Base-by-base conservation (phyloP, 1,284 basidiomycete species). In the Puccinia polysora region DNA sequence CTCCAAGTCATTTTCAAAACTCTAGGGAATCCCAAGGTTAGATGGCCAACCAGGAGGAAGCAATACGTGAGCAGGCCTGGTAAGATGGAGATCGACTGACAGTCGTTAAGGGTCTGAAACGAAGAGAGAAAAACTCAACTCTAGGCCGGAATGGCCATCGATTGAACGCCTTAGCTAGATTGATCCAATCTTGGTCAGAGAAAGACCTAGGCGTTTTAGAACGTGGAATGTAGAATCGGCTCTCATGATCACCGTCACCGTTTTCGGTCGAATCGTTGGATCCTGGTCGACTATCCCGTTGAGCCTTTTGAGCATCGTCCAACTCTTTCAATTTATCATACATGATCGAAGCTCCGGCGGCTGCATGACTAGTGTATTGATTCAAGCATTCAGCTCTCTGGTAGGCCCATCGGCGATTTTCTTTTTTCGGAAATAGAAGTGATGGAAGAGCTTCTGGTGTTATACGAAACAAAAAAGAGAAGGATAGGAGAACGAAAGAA, bases 1-100 rank as follows among this genome's bases (percentile, higher is more conserved):
- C 34, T 71, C 69, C 23, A 71, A 53, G 34, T 71, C 69, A 36
- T 71, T 71, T 30, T 71, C 69, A n/a, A 71, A 71, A 40, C 45
- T 71, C 69, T 71, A 28, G 43, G n/a, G n/a, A n/a, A n/a, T 7
- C 15, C 6, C 8, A 14, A 20, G 30, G 4, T 25, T 3, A 25
- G 28, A 56, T 20, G 12, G 30, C 20, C n/a, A 50, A 53, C 20
- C 12, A 20, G 23, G 23, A 30, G 18, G 23, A 38, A 18, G 30
- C 12, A 43, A 30, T 20, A 52, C 18, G 5, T 6, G 15, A 49
- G 43, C 8, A 20, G 34, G 10, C 8, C 5, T 49, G n/a, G 50
- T 6, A 25, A 34, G 15, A 15, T 30, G 28, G 18, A 67, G 15
- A 65, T 52, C 2, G 23, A 34, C 7, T 38, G 36, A 20, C 10